Evolutionary conservation across 257 asterid species (phyloP), one percentile per base, ranked within the genome.

Genomic region (Thymus quinquecostatus): DNA sequence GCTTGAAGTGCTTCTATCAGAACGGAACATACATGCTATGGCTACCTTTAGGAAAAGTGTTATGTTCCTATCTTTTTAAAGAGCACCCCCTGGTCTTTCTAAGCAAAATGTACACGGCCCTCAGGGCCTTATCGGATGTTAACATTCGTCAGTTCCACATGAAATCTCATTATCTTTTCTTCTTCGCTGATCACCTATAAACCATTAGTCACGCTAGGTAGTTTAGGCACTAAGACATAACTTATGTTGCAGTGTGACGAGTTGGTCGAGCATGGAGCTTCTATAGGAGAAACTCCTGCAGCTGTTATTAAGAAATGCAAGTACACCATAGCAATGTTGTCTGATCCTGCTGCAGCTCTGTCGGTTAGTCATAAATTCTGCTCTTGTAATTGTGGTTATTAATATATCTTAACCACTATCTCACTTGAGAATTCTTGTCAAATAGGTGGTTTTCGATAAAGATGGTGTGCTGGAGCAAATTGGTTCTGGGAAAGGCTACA

Each of bases 321-420:
- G 87, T 89, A 89, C 75, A 93, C 97, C 60, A 89, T 93, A 68
- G 98, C 91, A 68, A 93, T 93, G 92, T 40, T 93, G 82, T 91
- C 98, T 41, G 98, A 93, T 74, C 98, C 98, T 51, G 84, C 94
- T 70, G 98, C 97, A 59, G 97, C 98, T 72, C 84, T 93, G 66
- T 89, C 98, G 73, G 98, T 93, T 75, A 72, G 93, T 88, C 78
- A 38, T 56, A 33, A 54, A 14, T 29, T 28, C 48, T 38, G 41
- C 6, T 48, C 43, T 33, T 78, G 27, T 21, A 29, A 63, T 62
- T 36, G 14, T 53, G 11, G 38, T 63, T 28, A 8, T 33, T 65
- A 32, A 40, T 38, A 9, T 70, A 59, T 62, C 11, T 29, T 61
- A 5, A 64, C 44, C 30, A 50, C 73, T 30, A 28, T 66, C 77